These are phyloP conservation scores for Clausena lansium DNA, from an alignment of 345 rosid genomes.

Conservation along the genomic window DNA sequence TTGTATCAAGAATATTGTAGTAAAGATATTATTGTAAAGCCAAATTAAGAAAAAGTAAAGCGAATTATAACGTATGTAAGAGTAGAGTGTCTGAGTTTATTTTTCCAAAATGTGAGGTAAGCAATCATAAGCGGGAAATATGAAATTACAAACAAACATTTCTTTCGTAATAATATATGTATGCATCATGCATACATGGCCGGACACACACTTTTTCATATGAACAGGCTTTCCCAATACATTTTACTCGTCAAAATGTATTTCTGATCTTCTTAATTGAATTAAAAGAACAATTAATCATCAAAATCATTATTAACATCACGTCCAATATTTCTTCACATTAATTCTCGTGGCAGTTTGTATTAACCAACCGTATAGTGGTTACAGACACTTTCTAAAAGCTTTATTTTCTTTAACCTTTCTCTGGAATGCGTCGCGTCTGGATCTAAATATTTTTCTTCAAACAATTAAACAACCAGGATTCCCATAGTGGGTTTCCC, in stretches of 20 bases:
- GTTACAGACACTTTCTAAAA: background rate
- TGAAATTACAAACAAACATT: too few species aligned
- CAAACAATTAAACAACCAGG: slow-evolving; percentile 24
- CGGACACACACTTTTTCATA: background rate
- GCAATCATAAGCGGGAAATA: too few species aligned
- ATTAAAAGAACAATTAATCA: background rate
- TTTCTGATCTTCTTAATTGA: background rate
- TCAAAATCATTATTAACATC: too few species aligned
- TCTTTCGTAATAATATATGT: too few species aligned
- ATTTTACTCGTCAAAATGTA: background rate
- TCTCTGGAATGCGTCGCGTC: slow-evolving; percentile 18
- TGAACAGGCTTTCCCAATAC: too few species aligned
- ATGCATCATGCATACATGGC: background rate
- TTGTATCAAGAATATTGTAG: too few species aligned
- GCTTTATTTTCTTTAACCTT: slow-evolving; percentile 19
- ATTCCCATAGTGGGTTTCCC: slow-evolving; percentile 29
- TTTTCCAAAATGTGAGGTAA: too few species aligned
- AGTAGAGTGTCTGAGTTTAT: too few species aligned
- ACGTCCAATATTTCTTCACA: background rate
- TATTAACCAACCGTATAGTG: too few species aligned
- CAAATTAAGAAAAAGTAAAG: too few species aligned
- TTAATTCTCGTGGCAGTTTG: background rate
- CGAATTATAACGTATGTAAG: too few species aligned
- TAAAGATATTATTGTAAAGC: too few species aligned
- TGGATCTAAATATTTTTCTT: background rate